These are phyloP conservation scores for Pisolithus sp. DNA, from an alignment of 768 basidiomycete species.

Conservation along the genomic window DNA sequence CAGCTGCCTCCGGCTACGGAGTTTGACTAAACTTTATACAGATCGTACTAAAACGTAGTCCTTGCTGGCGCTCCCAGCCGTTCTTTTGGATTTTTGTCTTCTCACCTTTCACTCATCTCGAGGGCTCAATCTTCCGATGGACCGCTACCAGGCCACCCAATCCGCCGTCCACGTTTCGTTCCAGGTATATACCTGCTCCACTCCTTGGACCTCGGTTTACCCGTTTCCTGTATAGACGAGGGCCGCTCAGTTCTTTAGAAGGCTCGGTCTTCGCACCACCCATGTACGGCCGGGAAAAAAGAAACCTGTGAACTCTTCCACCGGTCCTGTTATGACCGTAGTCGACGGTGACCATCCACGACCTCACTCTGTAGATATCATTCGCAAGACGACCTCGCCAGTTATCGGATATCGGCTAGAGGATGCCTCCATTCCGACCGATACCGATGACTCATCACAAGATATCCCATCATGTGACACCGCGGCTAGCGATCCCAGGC, in stretches of 20 bases:
- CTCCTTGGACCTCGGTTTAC: slow-evolving; percentile 11
- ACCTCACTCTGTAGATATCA: slow-evolving; percentile 29
- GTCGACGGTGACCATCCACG: slow-evolving; percentile 16
- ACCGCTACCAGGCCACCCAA: slow-evolving; percentile 19
- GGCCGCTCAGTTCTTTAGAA: slow-evolving; percentile 36
- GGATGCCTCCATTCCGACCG: slow-evolving; percentile 19
- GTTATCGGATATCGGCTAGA: slow-evolving; percentile 20
- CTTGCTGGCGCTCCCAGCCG: slow-evolving; percentile 16
- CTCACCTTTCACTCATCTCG: background rate
- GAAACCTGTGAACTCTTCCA: slow-evolving; percentile 15
- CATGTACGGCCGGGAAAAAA: slow-evolving; percentile 28
- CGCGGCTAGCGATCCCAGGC: slow-evolving; percentile 10
- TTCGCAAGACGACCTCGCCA: slow-evolving; percentile 17
- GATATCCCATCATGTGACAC: slow-evolving; percentile 20
- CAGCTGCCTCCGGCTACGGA: slow-evolving; percentile 6
- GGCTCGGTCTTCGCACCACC: slow-evolving; percentile 24
- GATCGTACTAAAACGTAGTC: slow-evolving; percentile 22
- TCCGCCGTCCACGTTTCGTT: slow-evolving; percentile 18
- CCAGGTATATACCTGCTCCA: slow-evolving; percentile 18
- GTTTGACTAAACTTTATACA: slow-evolving; percentile 19
- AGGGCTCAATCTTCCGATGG: slow-evolving; percentile 15
- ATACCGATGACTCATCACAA: slow-evolving; percentile 27
- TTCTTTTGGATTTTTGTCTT: background rate
- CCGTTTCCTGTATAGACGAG: slow-evolving; percentile 16
- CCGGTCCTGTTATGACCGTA: slow-evolving; percentile 19